Percentiles rank a stretch among this genome's conserved stretches.
Evolutionary conservation across 805 yeast genomes (phyloP).

Genomic region (Lipomyces kockii): DNA sequence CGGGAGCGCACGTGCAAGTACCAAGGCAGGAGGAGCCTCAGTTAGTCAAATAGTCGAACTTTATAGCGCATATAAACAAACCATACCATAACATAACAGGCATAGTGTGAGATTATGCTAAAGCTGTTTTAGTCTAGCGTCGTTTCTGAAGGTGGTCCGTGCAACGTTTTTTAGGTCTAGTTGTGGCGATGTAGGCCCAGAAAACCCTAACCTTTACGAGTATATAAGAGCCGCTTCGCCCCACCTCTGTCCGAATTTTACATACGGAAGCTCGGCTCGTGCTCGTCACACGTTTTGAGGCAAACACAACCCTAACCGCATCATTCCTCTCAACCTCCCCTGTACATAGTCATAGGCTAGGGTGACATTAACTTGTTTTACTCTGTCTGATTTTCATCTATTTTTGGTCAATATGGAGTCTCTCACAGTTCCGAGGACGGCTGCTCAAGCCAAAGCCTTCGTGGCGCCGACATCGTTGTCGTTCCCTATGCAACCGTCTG

Average conservation of each 20-base stretch:
- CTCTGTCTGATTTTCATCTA: constrained; percentile 28
- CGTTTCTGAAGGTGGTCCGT: background rate
- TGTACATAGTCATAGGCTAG: constrained; percentile 9
- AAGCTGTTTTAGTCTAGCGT: background rate
- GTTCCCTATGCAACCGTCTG: constrained; percentile 59
- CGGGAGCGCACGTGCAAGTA: too few relatives aligned
- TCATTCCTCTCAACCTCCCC: background rate
- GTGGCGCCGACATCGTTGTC: constrained; percentile 68
- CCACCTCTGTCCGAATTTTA: constrained; percentile 5
- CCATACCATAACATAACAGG: background rate
- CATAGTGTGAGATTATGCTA: background rate
- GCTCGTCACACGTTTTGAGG: background rate
- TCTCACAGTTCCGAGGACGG: constrained; percentile 73
- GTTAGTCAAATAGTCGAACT: background rate
- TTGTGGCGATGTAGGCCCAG: background rate
- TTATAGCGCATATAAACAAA: background rate
- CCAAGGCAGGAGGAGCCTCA: too few relatives aligned
- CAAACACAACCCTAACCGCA: background rate
- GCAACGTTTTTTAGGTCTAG: background rate
- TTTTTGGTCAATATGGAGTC: constrained; percentile 60
- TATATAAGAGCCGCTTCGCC: constrained; percentile 16
- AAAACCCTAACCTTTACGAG: constrained; percentile 22
- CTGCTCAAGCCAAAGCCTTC: constrained; percentile 75
- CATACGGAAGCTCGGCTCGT: background rate
- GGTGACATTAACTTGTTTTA: constrained; percentile 42